phyloP scores from a whole-genome alignment of 1,284 basidiomycete genomes.

The Cryptococcus sp. region DNA sequence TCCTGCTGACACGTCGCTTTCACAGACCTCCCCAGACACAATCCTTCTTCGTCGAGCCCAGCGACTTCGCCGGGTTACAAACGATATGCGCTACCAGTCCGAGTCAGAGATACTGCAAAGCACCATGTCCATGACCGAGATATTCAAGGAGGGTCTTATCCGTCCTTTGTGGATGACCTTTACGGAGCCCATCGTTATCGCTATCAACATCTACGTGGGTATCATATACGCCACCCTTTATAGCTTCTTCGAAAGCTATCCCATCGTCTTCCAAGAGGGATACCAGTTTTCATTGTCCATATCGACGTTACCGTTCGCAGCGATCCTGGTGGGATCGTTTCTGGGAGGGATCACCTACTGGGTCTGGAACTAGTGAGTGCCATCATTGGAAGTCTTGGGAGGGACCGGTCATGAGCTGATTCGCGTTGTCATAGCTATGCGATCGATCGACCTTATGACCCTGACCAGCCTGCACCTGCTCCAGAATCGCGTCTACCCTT shows the following conservation, averaged over 20 bases:
- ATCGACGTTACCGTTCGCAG: conserved; percentile 28
- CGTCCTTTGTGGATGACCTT: conserved; percentile 34
- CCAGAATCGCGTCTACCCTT: conserved; percentile 33
- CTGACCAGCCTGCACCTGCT: neutral
- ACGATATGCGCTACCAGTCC: conserved; percentile 37
- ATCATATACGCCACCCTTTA: conserved; percentile 29
- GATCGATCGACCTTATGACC: conserved; percentile 2
- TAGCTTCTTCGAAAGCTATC: conserved; percentile 34
- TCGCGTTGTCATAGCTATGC: neutral
- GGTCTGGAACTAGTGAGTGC: conserved; percentile 28
- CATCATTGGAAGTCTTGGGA: too few relatives aligned
- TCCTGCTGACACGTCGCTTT: neutral
- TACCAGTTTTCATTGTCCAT: conserved; percentile 31
- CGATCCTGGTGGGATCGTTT: conserved; percentile 31
- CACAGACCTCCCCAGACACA: conserved; percentile 34
- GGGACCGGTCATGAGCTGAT: too few relatives aligned
- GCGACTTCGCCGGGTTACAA: conserved; percentile 44
- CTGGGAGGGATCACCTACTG: conserved; percentile 23
- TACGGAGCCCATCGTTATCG: conserved; percentile 40
- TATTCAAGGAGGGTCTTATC: conserved; percentile 24
- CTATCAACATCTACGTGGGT: conserved; percentile 31
- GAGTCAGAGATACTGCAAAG: conserved; percentile 28
- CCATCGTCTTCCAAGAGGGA: conserved; percentile 29
- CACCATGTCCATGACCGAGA: conserved; percentile 16
- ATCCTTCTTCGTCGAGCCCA: conserved; percentile 47